Evolutionary conservation across 1,139 yeast genomes (phyloP), one percentile per base, ranked within the genome.

Genomic region (Geotrichum australiense): DNA sequence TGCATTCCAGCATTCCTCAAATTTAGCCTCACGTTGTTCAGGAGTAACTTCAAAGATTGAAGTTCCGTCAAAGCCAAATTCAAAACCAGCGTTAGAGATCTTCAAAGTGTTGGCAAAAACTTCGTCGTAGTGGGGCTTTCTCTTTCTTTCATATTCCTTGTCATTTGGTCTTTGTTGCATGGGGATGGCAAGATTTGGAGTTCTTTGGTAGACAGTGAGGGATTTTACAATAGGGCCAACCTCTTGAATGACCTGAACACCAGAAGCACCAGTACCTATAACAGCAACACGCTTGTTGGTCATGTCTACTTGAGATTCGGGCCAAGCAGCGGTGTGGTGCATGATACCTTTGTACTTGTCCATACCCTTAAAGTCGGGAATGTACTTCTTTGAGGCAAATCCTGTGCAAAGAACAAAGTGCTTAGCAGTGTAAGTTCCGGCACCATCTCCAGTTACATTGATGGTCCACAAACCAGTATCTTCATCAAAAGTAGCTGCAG

Each of bases 291-390:
- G 55, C 46, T 68, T 69, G 31, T 55, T 63, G 42, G 60, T 57
- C 47, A 70, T 57, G 22, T 53, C 56, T 16, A 53, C 42, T 2
- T 67, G 65, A 11, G 51, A 55, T 14, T 22, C 41, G 46, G 73
- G 67, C 70, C 73, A 73, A 30, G 68, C 55, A 1, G 71, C 73
- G 1, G 76, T 69, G 51, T 73, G 78, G 65, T 71, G 64, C 52
- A 67, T 70, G 4, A 51, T 53, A 3, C 78, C 78, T 50, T 70
- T 58, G 53, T 67, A 73, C 29, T 54, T 55, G 31, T 68, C 71
- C 35, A 72, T 52, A 0, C 75, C 57, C 32, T 43, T 38, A 18
- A 43, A 46, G 3, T 38, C 40, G 14, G 49, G 49, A 23, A 42
- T 37, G 31, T 34, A 40, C 18, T 12, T 18, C 18, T 44, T 44